Conservation (phyloP, 176 grass and related monocot genomes). For the Juncus inflexus region DNA sequence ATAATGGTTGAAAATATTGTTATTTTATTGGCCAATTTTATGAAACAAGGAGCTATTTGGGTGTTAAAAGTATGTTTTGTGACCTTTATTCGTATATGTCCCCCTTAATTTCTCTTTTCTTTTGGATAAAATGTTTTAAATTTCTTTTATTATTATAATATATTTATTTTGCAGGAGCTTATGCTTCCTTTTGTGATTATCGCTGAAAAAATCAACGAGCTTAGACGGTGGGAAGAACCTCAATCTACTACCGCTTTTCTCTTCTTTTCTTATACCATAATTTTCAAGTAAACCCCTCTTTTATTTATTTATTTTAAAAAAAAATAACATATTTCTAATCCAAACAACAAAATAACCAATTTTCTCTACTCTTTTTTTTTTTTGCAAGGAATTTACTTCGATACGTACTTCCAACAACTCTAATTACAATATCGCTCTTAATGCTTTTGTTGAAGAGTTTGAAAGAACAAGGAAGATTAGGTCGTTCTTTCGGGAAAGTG, state of each 20-base stretch:
- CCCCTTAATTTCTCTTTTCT: too few species aligned
- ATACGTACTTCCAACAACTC: slow-evolving; percentile 58
- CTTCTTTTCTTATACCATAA: slow-evolving; percentile 54
- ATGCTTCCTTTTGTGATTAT: slow-evolving; percentile 80
- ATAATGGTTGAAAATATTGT: too few species aligned
- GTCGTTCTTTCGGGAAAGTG: slow-evolving; percentile 87
- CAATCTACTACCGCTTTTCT: slow-evolving; percentile 69
- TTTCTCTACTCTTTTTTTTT: slow-evolving; percentile 1
- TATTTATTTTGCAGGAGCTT: slow-evolving; percentile 60
- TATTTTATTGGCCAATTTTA: neutral
- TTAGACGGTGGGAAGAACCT: slow-evolving; percentile 77
- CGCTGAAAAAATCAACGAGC: slow-evolving; percentile 66
- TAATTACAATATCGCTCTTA: slow-evolving; percentile 58
- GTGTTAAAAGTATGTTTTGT: too few species aligned
- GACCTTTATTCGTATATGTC: too few species aligned
- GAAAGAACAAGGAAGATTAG: slow-evolving; percentile 85
- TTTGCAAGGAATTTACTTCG: slow-evolving; percentile 68
- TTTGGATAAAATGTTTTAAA: neutral
- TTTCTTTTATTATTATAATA: neutral
- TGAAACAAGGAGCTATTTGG: too few species aligned
- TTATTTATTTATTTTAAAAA: neutral
- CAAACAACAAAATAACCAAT: too few species aligned
- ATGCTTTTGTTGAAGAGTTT: slow-evolving; percentile 84
- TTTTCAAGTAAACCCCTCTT: slow-evolving; percentile 57
- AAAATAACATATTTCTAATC: slow-evolving; percentile 10